Conservation (phyloP, 805 yeast genomes). For the Jamesozyma lodderae region DNA sequence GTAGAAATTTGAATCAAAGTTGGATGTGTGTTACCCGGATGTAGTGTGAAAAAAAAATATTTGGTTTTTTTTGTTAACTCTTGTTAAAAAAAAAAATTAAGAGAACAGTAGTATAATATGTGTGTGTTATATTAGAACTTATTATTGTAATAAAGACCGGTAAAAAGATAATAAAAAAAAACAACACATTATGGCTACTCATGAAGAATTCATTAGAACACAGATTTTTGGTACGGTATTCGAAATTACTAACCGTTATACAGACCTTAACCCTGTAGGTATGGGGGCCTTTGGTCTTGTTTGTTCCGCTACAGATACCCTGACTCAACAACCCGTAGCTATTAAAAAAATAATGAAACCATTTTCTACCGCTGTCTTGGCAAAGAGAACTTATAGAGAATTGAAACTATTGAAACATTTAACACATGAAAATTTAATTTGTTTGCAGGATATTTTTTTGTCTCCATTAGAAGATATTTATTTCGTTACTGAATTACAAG, state of each 20-base stretch:
- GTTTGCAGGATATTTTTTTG: conserved; percentile 86
- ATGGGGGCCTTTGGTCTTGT: conserved; percentile 99
- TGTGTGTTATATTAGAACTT: too few relatives aligned
- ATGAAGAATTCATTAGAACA: conserved; percentile 49
- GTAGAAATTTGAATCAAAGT: too few relatives aligned
- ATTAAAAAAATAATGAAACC: conserved; percentile 98
- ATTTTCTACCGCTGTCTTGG: conserved; percentile 85
- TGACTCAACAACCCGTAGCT: conserved; percentile 89
- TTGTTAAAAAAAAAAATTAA: too few relatives aligned
- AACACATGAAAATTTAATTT: conserved; percentile 88
- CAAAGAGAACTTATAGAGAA: conserved; percentile 94
- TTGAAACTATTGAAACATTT: conserved; percentile 85
- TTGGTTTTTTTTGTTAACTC: too few relatives aligned
- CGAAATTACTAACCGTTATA: conserved; percentile 82
- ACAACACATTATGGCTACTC: conserved; percentile 28
- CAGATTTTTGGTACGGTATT: conserved; percentile 94
- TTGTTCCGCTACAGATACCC: conserved; percentile 88
- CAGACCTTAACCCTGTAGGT: conserved; percentile 93
- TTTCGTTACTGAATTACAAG: conserved; percentile 93
- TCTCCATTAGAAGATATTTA: conserved; percentile 92
- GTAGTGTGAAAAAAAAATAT: too few relatives aligned
- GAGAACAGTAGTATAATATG: too few relatives aligned
- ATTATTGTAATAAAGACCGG: too few relatives aligned
- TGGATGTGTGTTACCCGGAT: too few relatives aligned
- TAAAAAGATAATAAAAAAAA: too few relatives aligned